Evolutionary conservation across 1,284 basidiomycete genomes (phyloP).

Genomic region (Ceratobasidium sp.): DNA sequence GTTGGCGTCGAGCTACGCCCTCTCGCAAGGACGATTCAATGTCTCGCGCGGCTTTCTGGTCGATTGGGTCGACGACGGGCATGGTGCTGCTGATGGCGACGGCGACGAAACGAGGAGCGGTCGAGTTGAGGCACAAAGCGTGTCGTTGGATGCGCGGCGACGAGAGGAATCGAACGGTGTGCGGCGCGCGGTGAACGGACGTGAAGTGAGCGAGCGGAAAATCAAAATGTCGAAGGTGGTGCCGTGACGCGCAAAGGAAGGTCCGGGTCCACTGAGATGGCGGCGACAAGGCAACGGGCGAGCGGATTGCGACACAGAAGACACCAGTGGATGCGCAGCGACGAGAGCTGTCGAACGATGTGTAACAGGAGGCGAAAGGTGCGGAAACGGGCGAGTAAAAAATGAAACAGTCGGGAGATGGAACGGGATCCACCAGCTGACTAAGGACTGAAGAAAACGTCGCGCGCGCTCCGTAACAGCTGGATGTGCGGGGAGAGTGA

Average conservation of each 20-base stretch:
- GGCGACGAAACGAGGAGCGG: not conserved
- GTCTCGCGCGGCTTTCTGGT: not conserved
- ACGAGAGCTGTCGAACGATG: not conserved
- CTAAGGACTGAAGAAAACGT: not conserved
- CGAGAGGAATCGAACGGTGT: slow-evolving; percentile 1
- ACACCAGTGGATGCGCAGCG: not conserved
- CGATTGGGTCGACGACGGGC: not conserved
- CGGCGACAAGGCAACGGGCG: not conserved
- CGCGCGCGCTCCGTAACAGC: not conserved
- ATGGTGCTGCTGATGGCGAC: not conserved
- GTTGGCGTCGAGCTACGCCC: not conserved
- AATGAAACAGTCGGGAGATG: not conserved
- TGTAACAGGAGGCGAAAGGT: not conserved
- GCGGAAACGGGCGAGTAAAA: not conserved
- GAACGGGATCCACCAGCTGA: not conserved
- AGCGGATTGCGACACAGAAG: not conserved
- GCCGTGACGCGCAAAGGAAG: too few species aligned
- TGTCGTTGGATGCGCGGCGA: not conserved
- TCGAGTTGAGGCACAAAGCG: not conserved
- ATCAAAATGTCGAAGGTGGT: not conserved
- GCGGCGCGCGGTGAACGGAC: not conserved
- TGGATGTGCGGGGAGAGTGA: too few species aligned
- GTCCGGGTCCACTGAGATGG: not conserved
- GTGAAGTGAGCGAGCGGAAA: not conserved
- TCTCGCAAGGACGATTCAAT: not conserved